These are phyloP conservation scores for Maudiozyma saulgeensis DNA, from an alignment of 805 yeast genomes.

Conservation along the genomic window DNA sequence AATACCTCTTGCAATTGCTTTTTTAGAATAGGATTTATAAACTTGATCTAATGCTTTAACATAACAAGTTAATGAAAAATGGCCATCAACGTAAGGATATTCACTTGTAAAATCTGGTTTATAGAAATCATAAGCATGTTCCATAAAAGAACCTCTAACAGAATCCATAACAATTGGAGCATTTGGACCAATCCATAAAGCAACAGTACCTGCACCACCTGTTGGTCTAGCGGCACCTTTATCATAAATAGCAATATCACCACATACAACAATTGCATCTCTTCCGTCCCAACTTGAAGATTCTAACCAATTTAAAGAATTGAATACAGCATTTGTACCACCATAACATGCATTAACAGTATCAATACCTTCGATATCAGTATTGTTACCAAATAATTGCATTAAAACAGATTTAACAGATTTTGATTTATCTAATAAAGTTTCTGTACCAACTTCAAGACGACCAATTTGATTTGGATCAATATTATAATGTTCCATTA, in stretches of 20 bases:
- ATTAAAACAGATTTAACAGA: conserved; percentile 91
- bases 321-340: conserved; percentile 91
- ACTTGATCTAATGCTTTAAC: conserved; percentile 86
- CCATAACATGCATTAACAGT: conserved; percentile 97
- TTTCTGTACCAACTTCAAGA: conserved; percentile 97
- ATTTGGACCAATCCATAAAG: conserved; percentile 90
- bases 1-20: conserved; percentile 48
- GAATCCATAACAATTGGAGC: conserved; percentile 92
- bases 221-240: conserved; percentile 99
- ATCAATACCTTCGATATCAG: conserved; percentile 92
- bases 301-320: conserved; percentile 92
- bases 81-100: conserved; percentile 97
- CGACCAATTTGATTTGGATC: conserved; percentile 81
- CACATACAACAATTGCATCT: conserved; percentile 92
- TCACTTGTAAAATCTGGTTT: conserved; percentile 95
- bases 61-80: conserved; percentile 87
- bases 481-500: conserved; percentile 71
- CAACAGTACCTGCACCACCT: conserved; percentile 98
- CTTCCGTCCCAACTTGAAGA: conserved; percentile 97
- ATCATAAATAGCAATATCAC: conserved; percentile 95
- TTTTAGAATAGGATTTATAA: conserved; percentile 72
- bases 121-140: conserved; percentile 95
- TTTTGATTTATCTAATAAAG: conserved; percentile 91
- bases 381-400: conserved; percentile 75
- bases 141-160: conserved; percentile 87